Evolutionary conservation across 805 yeast species (phyloP).

Genomic region (Sugiyamaella boreocaroliniensis): DNA sequence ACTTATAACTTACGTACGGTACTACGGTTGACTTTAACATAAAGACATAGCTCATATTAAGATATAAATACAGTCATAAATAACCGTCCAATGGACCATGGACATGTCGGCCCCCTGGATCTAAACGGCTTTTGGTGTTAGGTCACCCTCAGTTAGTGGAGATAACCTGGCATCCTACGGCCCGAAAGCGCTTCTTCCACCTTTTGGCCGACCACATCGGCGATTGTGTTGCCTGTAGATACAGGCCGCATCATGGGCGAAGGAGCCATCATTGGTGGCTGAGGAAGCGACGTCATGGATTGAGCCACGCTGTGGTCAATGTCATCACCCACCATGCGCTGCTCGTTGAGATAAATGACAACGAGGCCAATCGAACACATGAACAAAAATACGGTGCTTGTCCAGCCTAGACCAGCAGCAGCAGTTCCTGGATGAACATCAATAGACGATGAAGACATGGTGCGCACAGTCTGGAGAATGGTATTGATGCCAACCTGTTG

Average conservation of each 20-base stretch:
- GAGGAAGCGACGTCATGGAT: background rate
- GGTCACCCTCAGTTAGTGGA: background rate
- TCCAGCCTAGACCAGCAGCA: slow-evolving; percentile 22
- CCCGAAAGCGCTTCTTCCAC: background rate
- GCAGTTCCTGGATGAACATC: slow-evolving; percentile 12
- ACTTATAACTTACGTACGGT: too few species aligned
- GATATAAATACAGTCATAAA: too few species aligned
- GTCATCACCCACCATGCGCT: background rate
- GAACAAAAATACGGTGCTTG: slow-evolving; percentile 12
- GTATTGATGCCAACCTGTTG: slow-evolving; percentile 17
- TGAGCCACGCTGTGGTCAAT: background rate
- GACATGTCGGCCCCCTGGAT: background rate
- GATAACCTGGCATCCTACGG: background rate
- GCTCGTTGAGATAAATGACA: slow-evolving; percentile 13
- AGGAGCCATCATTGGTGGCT: slow-evolving; percentile 4
- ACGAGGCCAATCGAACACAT: slow-evolving; percentile 11
- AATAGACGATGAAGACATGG: slow-evolving; percentile 11
- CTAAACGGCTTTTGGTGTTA: background rate
- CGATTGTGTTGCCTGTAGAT: background rate
- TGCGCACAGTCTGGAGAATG: background rate
- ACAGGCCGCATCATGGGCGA: background rate
- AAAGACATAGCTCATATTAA: too few species aligned
- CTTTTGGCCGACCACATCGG: background rate
- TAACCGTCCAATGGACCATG: background rate
- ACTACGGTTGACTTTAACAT: too few species aligned